Evolutionary conservation across 768 basidiomycete genomes (phyloP).

Genomic region (Boletus rex-veris): DNA sequence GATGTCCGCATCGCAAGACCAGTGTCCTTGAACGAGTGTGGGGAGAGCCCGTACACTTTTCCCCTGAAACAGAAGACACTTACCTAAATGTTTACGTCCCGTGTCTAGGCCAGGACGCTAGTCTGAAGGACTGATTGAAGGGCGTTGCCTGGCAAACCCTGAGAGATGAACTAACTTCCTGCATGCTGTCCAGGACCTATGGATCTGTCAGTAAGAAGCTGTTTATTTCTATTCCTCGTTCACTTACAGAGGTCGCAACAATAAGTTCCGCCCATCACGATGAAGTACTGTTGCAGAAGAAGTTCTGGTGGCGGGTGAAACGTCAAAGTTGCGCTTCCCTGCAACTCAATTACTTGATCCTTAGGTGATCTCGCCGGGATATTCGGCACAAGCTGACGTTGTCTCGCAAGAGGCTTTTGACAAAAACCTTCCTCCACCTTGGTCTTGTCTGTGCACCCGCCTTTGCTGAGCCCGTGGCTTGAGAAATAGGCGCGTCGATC

Average conservation of each 20-base stretch:
- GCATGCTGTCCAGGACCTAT: background rate
- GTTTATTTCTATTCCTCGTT: background rate
- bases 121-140: constrained; percentile 9
- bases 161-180: background rate
- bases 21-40: constrained; percentile 10
- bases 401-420: constrained; percentile 9
- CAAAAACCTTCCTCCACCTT: constrained; percentile 2
- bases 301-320: constrained; percentile 7
- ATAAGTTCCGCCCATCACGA: background rate
- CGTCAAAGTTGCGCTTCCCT: constrained; percentile 15
- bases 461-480: constrained; percentile 4
- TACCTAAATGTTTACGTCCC: constrained; percentile 1
- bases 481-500: constrained; percentile 1
- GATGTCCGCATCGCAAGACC: constrained; percentile 24
- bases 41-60: background rate
- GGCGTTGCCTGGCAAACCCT: background rate
- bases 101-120: background rate
- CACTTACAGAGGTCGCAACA: constrained; percentile 6
- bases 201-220: constrained; percentile 2
- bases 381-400: constrained; percentile 15
- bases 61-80: background rate
- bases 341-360: constrained; percentile 20
- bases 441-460: background rate
- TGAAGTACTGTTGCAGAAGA: constrained; percentile 5
- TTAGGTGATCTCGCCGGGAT: constrained; percentile 15